Evolutionary conservation across 192 early-diverging fungal genomes (phyloP).

Genomic region (Obelidium mucronatum): DNA sequence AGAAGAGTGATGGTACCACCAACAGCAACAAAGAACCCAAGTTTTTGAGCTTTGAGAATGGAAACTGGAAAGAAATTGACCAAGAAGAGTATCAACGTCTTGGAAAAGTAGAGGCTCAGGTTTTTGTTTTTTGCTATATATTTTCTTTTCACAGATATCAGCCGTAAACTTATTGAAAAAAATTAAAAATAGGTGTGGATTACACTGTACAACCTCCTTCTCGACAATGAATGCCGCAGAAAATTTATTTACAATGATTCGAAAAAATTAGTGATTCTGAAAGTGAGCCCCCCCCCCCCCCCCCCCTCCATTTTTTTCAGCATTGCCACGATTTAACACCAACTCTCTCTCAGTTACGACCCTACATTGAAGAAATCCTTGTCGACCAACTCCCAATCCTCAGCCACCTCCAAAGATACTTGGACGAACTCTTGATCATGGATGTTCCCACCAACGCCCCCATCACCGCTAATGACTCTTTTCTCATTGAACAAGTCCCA

Average conservation of each 20-base stretch:
- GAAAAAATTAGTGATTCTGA: constrained; percentile 51
- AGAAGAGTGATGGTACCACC: constrained; percentile 6
- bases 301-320: no score
- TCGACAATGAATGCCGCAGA: constrained; percentile 55
- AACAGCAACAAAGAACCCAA: not conserved
- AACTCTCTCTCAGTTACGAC: constrained; percentile 31
- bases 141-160: not conserved
- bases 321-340: not conserved
- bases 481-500: constrained; percentile 41
- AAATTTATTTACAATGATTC: constrained; percentile 45
- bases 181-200: constrained; percentile 50
- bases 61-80: constrained; percentile 46
- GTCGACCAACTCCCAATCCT: constrained; percentile 59
- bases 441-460: constrained; percentile 29
- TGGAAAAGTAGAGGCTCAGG: constrained; percentile 56
- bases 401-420: constrained; percentile 47
- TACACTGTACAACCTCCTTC: constrained; percentile 54
- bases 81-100: constrained; percentile 45
- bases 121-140: not conserved
- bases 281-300: no score
- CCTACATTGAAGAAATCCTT: constrained; percentile 45
- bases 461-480: not conserved
- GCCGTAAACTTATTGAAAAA: not conserved
- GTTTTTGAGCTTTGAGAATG: constrained; percentile 47
- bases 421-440: constrained; percentile 57